phyloP scores from a whole-genome alignment of 148 eudicot species.

The Bassia scoparia region DNA sequence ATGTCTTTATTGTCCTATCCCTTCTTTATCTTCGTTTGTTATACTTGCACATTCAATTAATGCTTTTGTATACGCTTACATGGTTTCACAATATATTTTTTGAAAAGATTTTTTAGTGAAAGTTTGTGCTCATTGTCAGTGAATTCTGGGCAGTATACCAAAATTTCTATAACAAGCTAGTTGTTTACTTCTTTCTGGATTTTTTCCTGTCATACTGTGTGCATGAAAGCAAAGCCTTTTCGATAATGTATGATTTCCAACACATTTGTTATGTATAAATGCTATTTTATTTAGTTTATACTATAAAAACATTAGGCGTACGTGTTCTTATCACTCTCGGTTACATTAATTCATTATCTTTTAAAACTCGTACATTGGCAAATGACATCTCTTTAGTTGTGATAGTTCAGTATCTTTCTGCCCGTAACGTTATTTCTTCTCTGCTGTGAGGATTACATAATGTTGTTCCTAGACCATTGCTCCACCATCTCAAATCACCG shows the following conservation, averaged over 20 bases:
- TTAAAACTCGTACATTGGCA: too few species aligned
- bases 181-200: conserved; percentile 12
- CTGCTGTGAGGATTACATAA: too few species aligned
- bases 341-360: too few species aligned
- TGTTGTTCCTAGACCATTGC: neutral
- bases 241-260: neutral
- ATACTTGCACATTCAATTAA: conserved; percentile 14
- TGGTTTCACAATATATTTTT: neutral
- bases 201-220: neutral
- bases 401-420: too few species aligned
- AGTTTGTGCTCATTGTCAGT: conserved; percentile 9
- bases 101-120: neutral
- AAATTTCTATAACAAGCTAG: neutral
- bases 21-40: conserved; percentile 5
- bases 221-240: neutral
- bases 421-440: too few species aligned
- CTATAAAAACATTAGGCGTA: too few species aligned
- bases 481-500: too few species aligned
- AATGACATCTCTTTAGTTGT: too few species aligned
- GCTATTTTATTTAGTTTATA: too few species aligned
- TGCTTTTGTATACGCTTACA: conserved; percentile 15
- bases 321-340: too few species aligned
- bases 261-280: neutral
- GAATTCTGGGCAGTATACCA: conserved; percentile 2
- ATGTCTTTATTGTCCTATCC: neutral